A percentile compares a stretch with the other conserved stretches of the same genome.
These are phyloP conservation scores for Sinapis alba DNA, from an alignment of 441 rosid species.

Conservation along the genomic window DNA sequence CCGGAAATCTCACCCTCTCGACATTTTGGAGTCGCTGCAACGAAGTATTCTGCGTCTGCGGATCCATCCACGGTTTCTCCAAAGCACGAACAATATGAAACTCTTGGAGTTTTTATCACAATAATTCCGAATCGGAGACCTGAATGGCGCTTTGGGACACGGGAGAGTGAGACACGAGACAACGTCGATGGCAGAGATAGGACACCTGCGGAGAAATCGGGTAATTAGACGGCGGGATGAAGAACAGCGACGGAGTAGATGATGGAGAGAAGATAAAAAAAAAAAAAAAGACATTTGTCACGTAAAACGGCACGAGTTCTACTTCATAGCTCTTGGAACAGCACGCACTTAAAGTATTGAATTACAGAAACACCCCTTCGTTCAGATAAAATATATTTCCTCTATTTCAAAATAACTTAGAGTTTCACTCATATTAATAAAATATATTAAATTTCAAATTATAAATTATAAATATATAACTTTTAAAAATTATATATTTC, in stretches of 20 bases:
- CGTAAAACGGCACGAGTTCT: slow-evolving; percentile 7
- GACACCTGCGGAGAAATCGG: background rate
- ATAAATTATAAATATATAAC: too few species aligned
- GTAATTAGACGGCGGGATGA: background rate
- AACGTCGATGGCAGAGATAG: background rate
- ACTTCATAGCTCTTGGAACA: background rate
- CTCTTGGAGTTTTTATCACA: too few species aligned
- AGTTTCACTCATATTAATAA: too few species aligned
- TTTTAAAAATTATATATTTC: too few species aligned
- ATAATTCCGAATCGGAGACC: too few species aligned
- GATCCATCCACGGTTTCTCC: slow-evolving; percentile 56
- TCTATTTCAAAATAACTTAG: too few species aligned
- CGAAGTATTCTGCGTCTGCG: slow-evolving; percentile 84
- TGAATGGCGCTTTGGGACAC: background rate
- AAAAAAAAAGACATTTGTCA: too few species aligned
- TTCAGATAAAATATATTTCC: slow-evolving; percentile 33
- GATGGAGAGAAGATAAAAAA: background rate
- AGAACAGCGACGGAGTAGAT: background rate
- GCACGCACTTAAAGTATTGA: background rate
- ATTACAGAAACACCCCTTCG: slow-evolving; percentile 18
- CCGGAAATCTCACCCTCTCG: slow-evolving; percentile 57
- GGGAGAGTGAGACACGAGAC: too few species aligned
- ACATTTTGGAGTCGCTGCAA: slow-evolving; percentile 91
- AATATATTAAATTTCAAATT: too few species aligned
- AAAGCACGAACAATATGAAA: too few species aligned